Evolutionary conservation across 2,329 filamentous ascomycete genomes (phyloP).

Genomic region (Arthrinium phaeospermum): DNA sequence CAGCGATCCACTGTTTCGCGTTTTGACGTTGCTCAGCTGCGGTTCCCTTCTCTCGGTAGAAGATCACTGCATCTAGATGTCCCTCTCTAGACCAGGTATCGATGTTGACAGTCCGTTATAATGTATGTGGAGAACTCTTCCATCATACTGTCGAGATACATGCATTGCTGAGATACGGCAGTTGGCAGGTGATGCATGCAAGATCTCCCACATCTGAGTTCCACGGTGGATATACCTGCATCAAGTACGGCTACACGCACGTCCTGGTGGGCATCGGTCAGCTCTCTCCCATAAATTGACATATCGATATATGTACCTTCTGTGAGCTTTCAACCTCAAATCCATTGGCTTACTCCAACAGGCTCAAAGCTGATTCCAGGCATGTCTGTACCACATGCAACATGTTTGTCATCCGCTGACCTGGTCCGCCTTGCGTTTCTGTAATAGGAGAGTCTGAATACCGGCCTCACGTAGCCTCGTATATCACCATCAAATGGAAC

Average conservation of each 20-base stretch:
- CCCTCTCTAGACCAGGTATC: neutral
- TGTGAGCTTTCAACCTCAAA: no score
- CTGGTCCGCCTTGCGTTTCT: neutral
- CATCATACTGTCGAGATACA: neutral
- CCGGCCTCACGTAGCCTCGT: neutral
- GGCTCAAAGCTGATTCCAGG: neutral
- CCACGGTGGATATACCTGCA: neutral
- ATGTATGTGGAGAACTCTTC: neutral
- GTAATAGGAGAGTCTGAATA: no score
- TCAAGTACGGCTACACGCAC: neutral
- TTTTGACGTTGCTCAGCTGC: conserved; percentile 18
- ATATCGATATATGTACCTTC: no score
- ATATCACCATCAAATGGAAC: neutral
- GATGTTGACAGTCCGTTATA: neutral
- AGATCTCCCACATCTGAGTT: neutral
- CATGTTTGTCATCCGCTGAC: neutral
- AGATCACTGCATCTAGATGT: neutral
- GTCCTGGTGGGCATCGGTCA: neutral
- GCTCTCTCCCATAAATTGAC: neutral
- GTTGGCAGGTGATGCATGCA: neutral
- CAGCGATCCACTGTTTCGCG: neutral
- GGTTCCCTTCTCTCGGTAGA: neutral
- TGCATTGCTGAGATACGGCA: neutral
- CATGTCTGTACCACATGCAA: neutral
- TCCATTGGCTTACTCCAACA: neutral